These are phyloP conservation scores for Plasmodium reichenowi DNA, from an alignment of 169 alveolate genomes.

Conservation along the genomic window DNA sequence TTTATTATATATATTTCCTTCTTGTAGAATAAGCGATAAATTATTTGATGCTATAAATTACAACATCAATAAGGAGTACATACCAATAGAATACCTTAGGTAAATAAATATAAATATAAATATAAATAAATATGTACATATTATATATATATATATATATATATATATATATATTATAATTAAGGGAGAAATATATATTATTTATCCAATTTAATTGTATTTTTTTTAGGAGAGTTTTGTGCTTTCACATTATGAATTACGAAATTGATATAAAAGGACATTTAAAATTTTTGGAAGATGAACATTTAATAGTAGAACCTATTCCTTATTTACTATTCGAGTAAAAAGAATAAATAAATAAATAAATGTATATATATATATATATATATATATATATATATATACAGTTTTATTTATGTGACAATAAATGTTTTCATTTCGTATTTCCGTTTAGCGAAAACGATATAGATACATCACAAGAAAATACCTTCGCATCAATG, in stretches of 20 bases:
- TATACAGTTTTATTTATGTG: background rate
- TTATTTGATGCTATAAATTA: conserved; percentile 60
- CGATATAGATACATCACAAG: conserved; percentile 70
- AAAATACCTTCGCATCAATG: conserved; percentile 73
- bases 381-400: background rate
- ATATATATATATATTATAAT: background rate
- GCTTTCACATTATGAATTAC: conserved; percentile 61
- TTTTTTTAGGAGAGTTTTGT: conserved; percentile 25
- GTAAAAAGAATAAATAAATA: conserved; percentile 9
- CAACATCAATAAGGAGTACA: conserved; percentile 66
- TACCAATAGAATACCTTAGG: conserved; percentile 70
- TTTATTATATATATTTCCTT: background rate
- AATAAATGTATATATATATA: background rate
- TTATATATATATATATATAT: conserved; percentile 10
- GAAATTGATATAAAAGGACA: conserved; percentile 37
- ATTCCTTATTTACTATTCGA: conserved; percentile 58
- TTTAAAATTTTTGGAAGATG: conserved; percentile 35
- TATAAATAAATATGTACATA: background rate
- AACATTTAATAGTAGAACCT: conserved; percentile 12
- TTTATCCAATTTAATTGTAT: background rate
- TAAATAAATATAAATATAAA: background rate
- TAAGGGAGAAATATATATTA: conserved; percentile 4
- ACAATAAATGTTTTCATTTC: background rate
- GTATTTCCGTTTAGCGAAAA: conserved; percentile 37
- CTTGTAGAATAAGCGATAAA: conserved; percentile 41